These are phyloP conservation scores for Leccinum arenicola DNA, from an alignment of 768 basidiomycete species.

Conservation along the genomic window DNA sequence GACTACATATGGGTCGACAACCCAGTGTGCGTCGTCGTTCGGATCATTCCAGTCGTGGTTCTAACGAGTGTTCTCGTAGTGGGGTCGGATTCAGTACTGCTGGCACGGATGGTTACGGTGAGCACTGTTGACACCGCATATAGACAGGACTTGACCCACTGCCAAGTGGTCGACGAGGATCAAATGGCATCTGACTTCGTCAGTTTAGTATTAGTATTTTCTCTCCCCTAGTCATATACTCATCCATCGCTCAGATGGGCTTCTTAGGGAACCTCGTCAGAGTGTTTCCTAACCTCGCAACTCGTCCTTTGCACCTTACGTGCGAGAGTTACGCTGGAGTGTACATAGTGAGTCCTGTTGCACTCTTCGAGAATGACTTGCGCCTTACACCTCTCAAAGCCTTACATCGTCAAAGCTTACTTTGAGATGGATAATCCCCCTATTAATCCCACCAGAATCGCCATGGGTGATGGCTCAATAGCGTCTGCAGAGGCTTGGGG, in stretches of 20 bases:
- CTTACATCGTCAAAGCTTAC: conserved; percentile 73
- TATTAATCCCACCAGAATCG: conserved; percentile 63
- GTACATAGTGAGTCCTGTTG: conserved; percentile 52
- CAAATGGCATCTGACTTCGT: conserved; percentile 56
- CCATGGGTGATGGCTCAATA: conserved; percentile 68
- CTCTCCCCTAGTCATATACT: background rate
- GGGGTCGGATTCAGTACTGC: conserved; percentile 66
- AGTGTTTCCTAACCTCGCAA: conserved; percentile 67
- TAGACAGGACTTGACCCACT: background rate
- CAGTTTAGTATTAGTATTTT: conserved; percentile 17
- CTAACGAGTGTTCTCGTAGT: conserved; percentile 26
- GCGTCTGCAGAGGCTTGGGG: conserved; percentile 49
- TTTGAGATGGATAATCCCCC: conserved; percentile 63
- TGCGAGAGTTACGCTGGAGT: conserved; percentile 78
- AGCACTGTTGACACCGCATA: conserved; percentile 9
- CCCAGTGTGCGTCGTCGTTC: conserved; percentile 45
- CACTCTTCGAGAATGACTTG: background rate
- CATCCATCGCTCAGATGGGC: conserved; percentile 48
- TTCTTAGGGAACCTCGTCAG: conserved; percentile 70
- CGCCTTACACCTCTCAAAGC: conserved; percentile 36
- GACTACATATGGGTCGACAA: conserved; percentile 77
- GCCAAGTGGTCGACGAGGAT: conserved; percentile 56
- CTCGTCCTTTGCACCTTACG: conserved; percentile 62
- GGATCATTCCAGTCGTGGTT: background rate
- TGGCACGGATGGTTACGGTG: conserved; percentile 59